Evolutionary conservation across 768 basidiomycete genomes (phyloP).

Genomic region (Amanita subjunquillea): DNA sequence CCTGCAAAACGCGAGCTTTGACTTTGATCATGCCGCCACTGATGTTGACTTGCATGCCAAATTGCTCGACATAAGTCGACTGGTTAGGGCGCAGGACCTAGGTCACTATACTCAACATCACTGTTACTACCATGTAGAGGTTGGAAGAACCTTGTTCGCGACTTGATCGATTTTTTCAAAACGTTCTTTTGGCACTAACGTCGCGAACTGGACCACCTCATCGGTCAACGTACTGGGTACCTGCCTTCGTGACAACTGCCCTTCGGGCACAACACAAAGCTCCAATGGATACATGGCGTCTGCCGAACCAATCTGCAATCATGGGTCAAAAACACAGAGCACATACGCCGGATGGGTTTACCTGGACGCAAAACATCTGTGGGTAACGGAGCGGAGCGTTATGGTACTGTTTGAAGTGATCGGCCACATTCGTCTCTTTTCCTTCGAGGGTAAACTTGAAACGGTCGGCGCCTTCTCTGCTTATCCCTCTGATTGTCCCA

Average conservation of each 20-base stretch:
- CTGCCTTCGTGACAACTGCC: slow-evolving; percentile 66
- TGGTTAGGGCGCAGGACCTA: slow-evolving; percentile 55
- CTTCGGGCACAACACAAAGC: slow-evolving; percentile 46
- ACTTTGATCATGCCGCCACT: slow-evolving; percentile 36
- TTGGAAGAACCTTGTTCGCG: slow-evolving; percentile 26
- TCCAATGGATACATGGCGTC: slow-evolving; percentile 63
- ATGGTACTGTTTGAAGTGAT: slow-evolving; percentile 9
- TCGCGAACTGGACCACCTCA: slow-evolving; percentile 56
- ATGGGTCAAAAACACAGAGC: not conserved
- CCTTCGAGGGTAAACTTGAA: slow-evolving; percentile 44
- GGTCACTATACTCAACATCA: not conserved
- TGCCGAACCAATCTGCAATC: slow-evolving; percentile 35
- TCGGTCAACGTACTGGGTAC: slow-evolving; percentile 57
- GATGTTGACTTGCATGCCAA: slow-evolving; percentile 51
- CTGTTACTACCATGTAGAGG: not conserved
- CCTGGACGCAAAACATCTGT: slow-evolving; percentile 43
- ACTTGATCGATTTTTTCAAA: slow-evolving; percentile 46
- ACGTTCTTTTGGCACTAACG: slow-evolving; percentile 48
- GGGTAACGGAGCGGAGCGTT: slow-evolving; percentile 33
- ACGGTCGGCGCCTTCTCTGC: slow-evolving; percentile 33
- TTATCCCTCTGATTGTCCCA: slow-evolving; percentile 48
- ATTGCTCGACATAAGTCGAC: slow-evolving; percentile 59
- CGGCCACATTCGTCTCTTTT: slow-evolving; percentile 11
- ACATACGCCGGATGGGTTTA: slow-evolving; percentile 11
- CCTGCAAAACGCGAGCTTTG: slow-evolving; percentile 43